These are phyloP conservation scores for Microsporum ferrugineum DNA, from an alignment of 2,329 filamentous ascomycete genomes.

Conservation along the genomic window DNA sequence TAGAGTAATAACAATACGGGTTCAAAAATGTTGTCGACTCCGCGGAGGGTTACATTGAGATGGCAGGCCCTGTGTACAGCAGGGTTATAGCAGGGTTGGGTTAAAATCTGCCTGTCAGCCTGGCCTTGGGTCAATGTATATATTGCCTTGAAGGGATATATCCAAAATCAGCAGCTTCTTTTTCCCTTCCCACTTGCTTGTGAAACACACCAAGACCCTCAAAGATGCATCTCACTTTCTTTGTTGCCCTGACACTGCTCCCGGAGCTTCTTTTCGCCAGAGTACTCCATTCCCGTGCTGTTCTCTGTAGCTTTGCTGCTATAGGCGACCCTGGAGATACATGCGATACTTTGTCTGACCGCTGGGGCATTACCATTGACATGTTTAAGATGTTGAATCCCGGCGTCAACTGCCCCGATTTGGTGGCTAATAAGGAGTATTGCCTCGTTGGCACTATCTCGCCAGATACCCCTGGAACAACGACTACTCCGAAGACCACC, in stretches of 20 bases:
- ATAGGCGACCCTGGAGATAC: slow-evolving; percentile 18
- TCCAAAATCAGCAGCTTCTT: not conserved
- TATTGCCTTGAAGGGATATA: not conserved
- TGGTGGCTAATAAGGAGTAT: slow-evolving; percentile 8
- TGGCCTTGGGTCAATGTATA: not conserved
- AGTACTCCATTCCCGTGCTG: not conserved
- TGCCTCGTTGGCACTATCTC: not conserved
- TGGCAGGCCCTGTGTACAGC: not conserved
- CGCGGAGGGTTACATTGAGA: not conserved
- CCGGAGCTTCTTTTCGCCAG: not conserved
- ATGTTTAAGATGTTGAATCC: slow-evolving; percentile 20
- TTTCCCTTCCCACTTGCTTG: not conserved
- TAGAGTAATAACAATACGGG: too few species aligned
- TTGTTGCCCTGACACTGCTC: not conserved
- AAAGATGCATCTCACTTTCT: not conserved
- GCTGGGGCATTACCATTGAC: slow-evolving; percentile 17
- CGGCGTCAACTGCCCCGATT: slow-evolving; percentile 16
- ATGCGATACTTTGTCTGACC: slow-evolving; percentile 18
- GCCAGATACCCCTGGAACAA: not conserved
- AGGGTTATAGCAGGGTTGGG: not conserved
- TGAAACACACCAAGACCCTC: not conserved
- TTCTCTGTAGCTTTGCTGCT: not conserved
- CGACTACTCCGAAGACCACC: not conserved
- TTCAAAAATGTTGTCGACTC: not conserved
- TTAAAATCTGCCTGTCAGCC: not conserved